A percentile compares a stretch with the other conserved stretches of the same genome.
These are phyloP conservation scores for Rubus parviflorus DNA, from an alignment of 306 rosid species.

Conservation along the genomic window DNA sequence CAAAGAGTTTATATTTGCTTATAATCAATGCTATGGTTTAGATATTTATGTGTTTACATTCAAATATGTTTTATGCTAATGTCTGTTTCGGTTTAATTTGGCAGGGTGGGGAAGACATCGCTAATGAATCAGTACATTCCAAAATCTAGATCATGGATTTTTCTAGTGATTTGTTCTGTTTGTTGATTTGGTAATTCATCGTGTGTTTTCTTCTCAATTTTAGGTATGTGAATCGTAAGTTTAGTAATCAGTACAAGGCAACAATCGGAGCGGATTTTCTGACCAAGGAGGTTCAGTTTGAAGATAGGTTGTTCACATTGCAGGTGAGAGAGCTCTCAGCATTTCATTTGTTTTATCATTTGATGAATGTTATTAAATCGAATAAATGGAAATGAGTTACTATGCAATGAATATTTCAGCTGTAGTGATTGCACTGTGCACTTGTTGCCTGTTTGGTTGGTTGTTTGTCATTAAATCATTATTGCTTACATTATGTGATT, in stretches of 20 bases:
- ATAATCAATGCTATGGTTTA: too few species aligned
- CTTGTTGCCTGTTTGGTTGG: background rate
- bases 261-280: conserved; percentile 99
- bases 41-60: background rate
- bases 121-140: conserved; percentile 86
- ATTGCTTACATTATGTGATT: background rate
- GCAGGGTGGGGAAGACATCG: conserved; percentile 99
- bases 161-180: conserved; percentile 4
- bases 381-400: background rate
- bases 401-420: background rate
- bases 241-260: conserved; percentile 98
- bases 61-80: background rate
- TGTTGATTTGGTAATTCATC: conserved; percentile 9
- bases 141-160: conserved; percentile 31
- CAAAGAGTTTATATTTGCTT: background rate
- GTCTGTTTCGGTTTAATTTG: conserved; percentile 10
- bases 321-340: conserved; percentile 58
- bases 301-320: conserved; percentile 93
- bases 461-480: background rate
- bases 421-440: background rate
- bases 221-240: conserved; percentile 98
- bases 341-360: background rate
- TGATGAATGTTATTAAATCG: background rate
- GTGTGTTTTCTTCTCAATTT: conserved; percentile 7
- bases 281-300: conserved; percentile 98